Evolutionary conservation across 1,284 basidiomycete species (phyloP), one percentile per base, ranked within the genome.

Genomic region (Coniferiporia sulphurascens): DNA sequence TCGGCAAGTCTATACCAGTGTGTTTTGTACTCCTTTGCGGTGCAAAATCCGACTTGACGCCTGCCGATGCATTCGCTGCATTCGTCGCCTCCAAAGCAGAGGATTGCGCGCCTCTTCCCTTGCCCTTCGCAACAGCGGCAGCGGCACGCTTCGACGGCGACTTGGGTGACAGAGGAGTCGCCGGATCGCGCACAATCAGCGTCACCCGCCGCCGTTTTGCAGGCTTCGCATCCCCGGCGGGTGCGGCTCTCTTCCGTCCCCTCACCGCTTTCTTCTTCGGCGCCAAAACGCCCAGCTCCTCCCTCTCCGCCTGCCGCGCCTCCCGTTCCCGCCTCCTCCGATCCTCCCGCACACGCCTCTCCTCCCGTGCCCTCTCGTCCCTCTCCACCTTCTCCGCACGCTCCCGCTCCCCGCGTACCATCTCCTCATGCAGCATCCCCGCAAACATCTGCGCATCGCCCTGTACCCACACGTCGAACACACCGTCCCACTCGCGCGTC

Each of bases 401-500:
- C 49, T 1, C 49, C 22, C 27, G 17, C 49, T 51, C 49, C 22
- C 27, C 49, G 15, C 49, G 27, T 21, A 22, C 22, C 49, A 51
- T 51, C 49, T 51, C 49, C 1, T 32, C 49, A n/a, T n/a, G 44
- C n/a, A 46, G 3, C 44, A 46, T 46, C 2, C 44, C 44, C 19
- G 44, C 44, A 21, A 95, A 93, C 22, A 69, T 69, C 71, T 97
- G 95, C 3, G 93, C 86, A 69, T 98, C 93, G 2, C 94, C 93
- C 66, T 93, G 85, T 50, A 95, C 73, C 92, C 93, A 98, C 32
- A 86, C 82, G 72, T 98, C 94, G 67, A 98, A 97, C 1, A 95
- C 87, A 21, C 86, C 91, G 64, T 91, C 87, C 93, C 93, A 97
- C 65, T 95, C 91, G 54, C 85, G 79, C 6, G 86, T 86, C 9